Evolutionary conservation across 2,329 filamentous ascomycete genomes (phyloP), one percentile per base, ranked within the genome.

Genomic region (Didymella glomerata): DNA sequence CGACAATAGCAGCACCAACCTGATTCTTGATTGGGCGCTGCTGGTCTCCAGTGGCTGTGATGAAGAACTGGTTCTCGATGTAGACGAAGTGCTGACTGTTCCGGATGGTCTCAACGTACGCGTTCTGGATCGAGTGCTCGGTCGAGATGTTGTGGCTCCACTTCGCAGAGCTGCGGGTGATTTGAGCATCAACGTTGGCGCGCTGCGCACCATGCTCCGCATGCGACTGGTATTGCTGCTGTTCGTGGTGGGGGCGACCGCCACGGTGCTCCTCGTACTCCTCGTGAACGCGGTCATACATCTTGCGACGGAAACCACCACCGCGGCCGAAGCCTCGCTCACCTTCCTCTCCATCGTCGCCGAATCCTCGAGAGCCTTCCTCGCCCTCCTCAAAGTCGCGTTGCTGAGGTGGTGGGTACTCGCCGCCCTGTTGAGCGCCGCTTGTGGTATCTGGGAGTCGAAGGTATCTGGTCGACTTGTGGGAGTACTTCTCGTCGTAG

Each of bases 61-160:
- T 95, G 82, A 95, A 95, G 80, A 95, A 95, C 82, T 92, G 88
- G 69, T 93, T 93, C 74, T 93, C 90, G 34, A 93, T 92, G 76
- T 93, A 93, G 58, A 93, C 78, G 70, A 90, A 93, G 72, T 92
- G 87, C 70, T 87, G 80, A 18, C 88, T 88, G 48, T 87, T 86
- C 36, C 79, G 81, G 67, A 93, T 93, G 27, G 87, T 84, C 42
- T 90, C 83, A 32, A 90, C 87, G 71, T 96, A 96, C 1, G 93
- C 93, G 72, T 94, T 93, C 61, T 89, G 87, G 62, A 97, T 94
- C 0, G 92, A 96, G 75, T 95, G 92, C 75, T 90, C 88, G 5
- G 84, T 82, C 10, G 77, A 71, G 18, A 81, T 80, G 42, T 86
- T 86, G 69, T 88, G 84, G 63, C 84, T 86, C 87, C 87, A 89